Evolutionary conservation across 2,329 filamentous ascomycete genomes (phyloP), one percentile per base, ranked within the genome.

Genomic region (Fusarium keratoplasticum): DNA sequence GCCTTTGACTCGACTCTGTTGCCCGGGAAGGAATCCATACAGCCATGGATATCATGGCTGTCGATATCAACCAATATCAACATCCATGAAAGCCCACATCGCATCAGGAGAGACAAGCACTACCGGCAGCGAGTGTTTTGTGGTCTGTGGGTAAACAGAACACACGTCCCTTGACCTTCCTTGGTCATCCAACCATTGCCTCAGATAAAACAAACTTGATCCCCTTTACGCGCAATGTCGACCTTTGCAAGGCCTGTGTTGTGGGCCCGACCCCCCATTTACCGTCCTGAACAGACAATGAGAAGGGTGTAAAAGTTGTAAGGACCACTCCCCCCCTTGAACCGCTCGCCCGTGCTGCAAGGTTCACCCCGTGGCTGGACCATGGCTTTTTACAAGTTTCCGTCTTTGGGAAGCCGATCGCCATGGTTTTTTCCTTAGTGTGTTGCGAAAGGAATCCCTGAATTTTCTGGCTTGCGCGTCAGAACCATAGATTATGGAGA

Each of bases 281-380:
- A 52, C 25, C 25, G 16, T 18, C 13, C 14, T 20, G 47, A 52
- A 36, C 11, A 54, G 8, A 52, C 27, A 20, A 33, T n/a, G 44
- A 10, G 7, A 47, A 22, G 25, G 18, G 31, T 59, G 29, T 35
- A 55, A 13, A 27, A 27, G 27, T 27, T 27, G 27, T 29, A 33
- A 35, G 33, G 13, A 35, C 33, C 18, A n/a, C 18, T 16, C 36
- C 55, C 57, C 47, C 25, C 47, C 27, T 8, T 40, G 35, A 61
- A 44, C 58, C 58, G 58, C 35, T 42, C 55, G 36, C 55, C 55
- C 38, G 58, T 44, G 58, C 58, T 47, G 40, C 58, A 61, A 61
- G 58, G 58, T 47, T 29, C 20, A 31, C 27, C 11, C 38, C n/a
- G 29, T 61, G 58, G 58, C 58, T 60, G 38, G 54, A 22, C 18